Evolutionary conservation across 129 eudicot genomes (phyloP), one percentile per base, ranked within the genome.

Genomic region (Chrysanthemum makinoi): DNA sequence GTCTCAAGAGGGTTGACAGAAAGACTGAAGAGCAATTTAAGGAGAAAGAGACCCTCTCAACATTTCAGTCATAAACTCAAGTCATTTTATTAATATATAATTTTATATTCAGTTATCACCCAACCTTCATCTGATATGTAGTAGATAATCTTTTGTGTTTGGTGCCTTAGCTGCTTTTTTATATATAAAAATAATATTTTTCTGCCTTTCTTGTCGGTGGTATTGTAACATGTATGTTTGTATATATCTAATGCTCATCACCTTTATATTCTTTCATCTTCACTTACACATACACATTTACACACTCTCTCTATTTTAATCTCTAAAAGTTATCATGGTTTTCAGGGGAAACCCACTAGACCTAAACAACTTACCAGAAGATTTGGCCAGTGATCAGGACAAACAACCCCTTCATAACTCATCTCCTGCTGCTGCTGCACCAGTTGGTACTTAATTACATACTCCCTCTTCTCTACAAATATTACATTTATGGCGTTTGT

Each of bases 261-360:
- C 59, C 61, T 17, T 69, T 75, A 51, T 77, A 62, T 61, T 63
- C 24, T 77, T 70, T 76, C 62, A 7, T 82, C 46, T 75, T 54
- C 66, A 43, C 22, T 56, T 56, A 56, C 22, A 56, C 19, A 56
- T 56, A 9, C 20, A 57, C 35, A 2, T 52, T 13, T 52, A 15
- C 18, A 13, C 18, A 52, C 18, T 52, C 57, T 12, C 15, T 11
- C 43, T 43, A 61, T 39, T 47, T 56, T 33, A 69, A 33, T 70
- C n/a, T 18, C 4, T 18, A 57, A 13, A 6, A 39, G 46, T 39
- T 52, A 30, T 57, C 6, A 22, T 47, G 62, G 30, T 62, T 80
- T 82, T 64, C 93, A 92, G 98, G 98, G 85, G 95, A 81, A 86
- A 82, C 82, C 96, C 98, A 53, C 65, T 92, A 73, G 96, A 92